Conservation (phyloP, 2,329 filamentous ascomycete species). For the Canariomyces notabilis region DNA sequence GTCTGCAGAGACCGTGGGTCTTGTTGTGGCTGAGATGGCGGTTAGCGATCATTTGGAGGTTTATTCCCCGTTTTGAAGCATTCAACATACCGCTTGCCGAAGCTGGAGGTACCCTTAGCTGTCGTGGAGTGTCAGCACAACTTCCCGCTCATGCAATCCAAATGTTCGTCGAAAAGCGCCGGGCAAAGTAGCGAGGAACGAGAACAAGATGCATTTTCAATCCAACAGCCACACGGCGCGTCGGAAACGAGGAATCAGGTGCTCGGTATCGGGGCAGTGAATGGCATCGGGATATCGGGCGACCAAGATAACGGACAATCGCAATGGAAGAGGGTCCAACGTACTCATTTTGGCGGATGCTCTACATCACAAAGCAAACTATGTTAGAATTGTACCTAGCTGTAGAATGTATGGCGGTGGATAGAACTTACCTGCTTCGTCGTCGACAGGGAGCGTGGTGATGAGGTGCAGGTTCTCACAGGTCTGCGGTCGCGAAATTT, state of each 20-base stretch:
- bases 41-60: conserved; percentile 12
- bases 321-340: conserved; percentile 29
- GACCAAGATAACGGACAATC: conserved; percentile 2
- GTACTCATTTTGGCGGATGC: conserved; percentile 54
- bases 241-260: conserved; percentile 10
- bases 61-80: conserved; percentile 4
- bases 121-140: conserved; percentile 26
- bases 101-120: conserved; percentile 56
- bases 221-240: conserved; percentile 3
- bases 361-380: conserved; percentile 23
- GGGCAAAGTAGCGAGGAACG: background rate
- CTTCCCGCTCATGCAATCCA: conserved; percentile 10
- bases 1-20: conserved; percentile 97
- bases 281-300: background rate
- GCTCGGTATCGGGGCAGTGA: conserved; percentile 1
- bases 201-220: background rate
- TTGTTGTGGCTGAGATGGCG: conserved; percentile 73
- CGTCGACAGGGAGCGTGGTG: conserved; percentile 26
- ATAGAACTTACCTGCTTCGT: conserved; percentile 25
- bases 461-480: conserved; percentile 23
- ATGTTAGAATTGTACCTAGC: conserved; percentile 19
- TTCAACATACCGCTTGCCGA: conserved; percentile 42
- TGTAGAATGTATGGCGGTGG: background rate
- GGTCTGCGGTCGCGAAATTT: conserved; percentile 26
- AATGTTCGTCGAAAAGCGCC: background rate